phyloP scores from a whole-genome alignment of 1,139 yeast species.

The Debaryomyces sp. region DNA sequence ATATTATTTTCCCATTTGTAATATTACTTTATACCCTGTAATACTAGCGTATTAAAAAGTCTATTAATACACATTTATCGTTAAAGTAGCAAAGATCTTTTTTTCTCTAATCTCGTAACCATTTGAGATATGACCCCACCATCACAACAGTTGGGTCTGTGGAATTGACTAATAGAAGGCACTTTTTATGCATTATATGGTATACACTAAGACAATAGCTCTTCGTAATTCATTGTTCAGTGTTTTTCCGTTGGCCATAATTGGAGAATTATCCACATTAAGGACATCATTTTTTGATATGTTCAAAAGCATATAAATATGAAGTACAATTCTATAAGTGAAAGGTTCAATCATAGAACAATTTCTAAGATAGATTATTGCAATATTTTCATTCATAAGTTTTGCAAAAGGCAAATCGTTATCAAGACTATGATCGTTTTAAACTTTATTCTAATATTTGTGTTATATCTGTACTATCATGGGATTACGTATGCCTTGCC shows the following conservation, averaged over 20 bases:
- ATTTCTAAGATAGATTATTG: background rate
- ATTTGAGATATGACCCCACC: background rate
- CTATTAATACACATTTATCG: background rate
- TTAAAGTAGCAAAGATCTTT: background rate
- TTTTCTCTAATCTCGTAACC: background rate
- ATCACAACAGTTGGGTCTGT: background rate
- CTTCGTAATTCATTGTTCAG: conserved; percentile 2
- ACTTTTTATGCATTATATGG: background rate
- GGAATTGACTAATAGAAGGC: background rate
- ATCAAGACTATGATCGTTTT: conserved; percentile 9
- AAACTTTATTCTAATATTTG: conserved; percentile 6
- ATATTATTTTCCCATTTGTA: conserved; percentile 3
- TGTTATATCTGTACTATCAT: conserved; percentile 8
- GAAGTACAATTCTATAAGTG: background rate
- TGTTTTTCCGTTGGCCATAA: background rate
- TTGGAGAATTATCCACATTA: background rate
- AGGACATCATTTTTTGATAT: background rate
- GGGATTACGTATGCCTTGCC: conserved; percentile 1
- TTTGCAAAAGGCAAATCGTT: conserved; percentile 1
- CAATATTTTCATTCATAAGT: background rate
- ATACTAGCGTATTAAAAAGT: conserved; percentile 3
- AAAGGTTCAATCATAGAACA: background rate
- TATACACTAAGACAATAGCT: background rate
- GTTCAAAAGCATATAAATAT: conserved; percentile 3
- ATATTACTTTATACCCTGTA: conserved; percentile 3